Evolutionary conservation across 805 yeast species (phyloP), one percentile per base, ranked within the genome.

Genomic region (Maudiozyma saulgeensis): DNA sequence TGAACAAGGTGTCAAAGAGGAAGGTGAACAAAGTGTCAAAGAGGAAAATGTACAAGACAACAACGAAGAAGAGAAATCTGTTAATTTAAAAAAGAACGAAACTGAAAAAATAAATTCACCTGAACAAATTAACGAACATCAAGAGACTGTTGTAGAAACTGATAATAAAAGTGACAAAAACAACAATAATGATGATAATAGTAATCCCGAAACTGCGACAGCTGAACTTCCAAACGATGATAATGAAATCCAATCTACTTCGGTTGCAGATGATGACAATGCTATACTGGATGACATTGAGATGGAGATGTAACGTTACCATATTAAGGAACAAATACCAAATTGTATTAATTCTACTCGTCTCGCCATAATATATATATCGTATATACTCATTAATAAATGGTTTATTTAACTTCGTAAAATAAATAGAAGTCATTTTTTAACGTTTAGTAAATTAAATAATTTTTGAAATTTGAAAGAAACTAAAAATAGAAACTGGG

Each of bases 241-340:
- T 16, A 16, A n/a, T 15, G 16, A 35, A 11, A 13, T 11, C 6
- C 32, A 2, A 4, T 4, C 18, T 15, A 13, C 18, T 35, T 13
- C 38, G 18, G 4, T 35, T 1, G 15, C 38, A 2, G 42, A 4
- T 21, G 38, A 38, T 40, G 60, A 57, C 57, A 55, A 56, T n/a
- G n/a, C 11, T 9, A 25, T 41, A 7, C 11, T 39, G n/a, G 18
- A 15, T 35, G 46, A 39, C 37, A 21, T 39, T 13, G 32, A 35
- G 6, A 39, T 52, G 43, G 48, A 16, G 16, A 11, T 45, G 13
- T 39, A n/a, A 39, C 38, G 9, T 8, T 19, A 13, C 19, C 25
- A 15, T 39, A 39, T 8, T 18, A 39, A 39, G 2, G 6, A 8
- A 18, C 19, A 39, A 39, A 39, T 16, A 3, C 8, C 13, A 6